Conservation (phyloP, 805 yeast species). For the Candida taoyuanica region DNA sequence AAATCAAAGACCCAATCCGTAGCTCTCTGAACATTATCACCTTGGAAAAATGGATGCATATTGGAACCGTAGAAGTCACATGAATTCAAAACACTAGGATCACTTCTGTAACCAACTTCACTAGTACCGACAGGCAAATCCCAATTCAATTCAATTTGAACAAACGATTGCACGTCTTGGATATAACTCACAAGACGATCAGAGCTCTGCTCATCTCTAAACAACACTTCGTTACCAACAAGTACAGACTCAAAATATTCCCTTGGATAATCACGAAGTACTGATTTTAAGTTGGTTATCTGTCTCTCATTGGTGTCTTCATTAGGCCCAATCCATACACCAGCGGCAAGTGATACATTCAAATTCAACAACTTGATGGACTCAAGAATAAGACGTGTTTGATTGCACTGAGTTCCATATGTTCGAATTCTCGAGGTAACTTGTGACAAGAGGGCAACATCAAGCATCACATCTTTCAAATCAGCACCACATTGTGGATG, state of each 20-base stretch:
- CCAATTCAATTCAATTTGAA: conserved; percentile 30
- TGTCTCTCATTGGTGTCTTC: conserved; percentile 42
- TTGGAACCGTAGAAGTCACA: conserved; percentile 61
- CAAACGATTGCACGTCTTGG: conserved; percentile 35
- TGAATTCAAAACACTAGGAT: conserved; percentile 32
- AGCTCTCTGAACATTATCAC: conserved; percentile 43
- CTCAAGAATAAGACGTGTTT: conserved; percentile 46
- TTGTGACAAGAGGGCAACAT: conserved; percentile 51
- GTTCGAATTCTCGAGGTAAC: conserved; percentile 54
- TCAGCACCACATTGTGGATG: conserved; percentile 51
- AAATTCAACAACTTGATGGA: conserved; percentile 47
- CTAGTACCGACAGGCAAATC: conserved; percentile 58
- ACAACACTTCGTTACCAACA: conserved; percentile 62
- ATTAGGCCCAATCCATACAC: conserved; percentile 56
- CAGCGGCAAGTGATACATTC: conserved; percentile 54
- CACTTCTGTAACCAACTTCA: conserved; percentile 49
- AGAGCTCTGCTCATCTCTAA: conserved; percentile 43
- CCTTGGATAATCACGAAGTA: conserved; percentile 41
- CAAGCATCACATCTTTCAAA: conserved; percentile 46
- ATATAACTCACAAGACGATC: conserved; percentile 39
- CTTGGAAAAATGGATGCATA: conserved; percentile 66
- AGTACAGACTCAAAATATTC: conserved; percentile 44
- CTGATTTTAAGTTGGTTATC: conserved; percentile 38
- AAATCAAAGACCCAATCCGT: conserved; percentile 50
- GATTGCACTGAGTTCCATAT: conserved; percentile 60